Evolutionary conservation across 208 protist genomes (phyloP).

Genomic region (Acanthamoeba castellanii): DNA sequence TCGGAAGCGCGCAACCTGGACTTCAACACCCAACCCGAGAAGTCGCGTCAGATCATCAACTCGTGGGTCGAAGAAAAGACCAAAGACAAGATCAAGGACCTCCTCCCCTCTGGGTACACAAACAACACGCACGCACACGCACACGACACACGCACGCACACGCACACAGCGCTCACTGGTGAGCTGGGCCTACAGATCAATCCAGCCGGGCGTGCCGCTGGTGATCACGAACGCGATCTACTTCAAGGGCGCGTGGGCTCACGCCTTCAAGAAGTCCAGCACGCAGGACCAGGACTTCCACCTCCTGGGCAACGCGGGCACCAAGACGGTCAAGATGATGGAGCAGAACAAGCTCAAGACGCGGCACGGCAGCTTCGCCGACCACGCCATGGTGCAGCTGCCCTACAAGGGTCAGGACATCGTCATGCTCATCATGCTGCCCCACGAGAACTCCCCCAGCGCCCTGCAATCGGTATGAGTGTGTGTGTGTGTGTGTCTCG

Average conservation of each 20-base stretch:
- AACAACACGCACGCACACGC: too few species aligned
- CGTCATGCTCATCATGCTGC: background rate
- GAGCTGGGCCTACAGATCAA: too few species aligned
- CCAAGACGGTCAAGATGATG: background rate
- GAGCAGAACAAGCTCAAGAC: background rate
- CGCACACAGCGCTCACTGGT: too few species aligned
- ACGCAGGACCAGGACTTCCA: background rate
- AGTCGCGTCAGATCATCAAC: slow-evolving; percentile 18
- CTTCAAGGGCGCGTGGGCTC: background rate
- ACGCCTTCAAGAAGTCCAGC: background rate
- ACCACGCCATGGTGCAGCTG: background rate
- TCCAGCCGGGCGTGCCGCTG: background rate
- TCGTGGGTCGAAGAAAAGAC: slow-evolving; percentile 17
- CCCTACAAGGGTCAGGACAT: background rate
- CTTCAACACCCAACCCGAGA: background rate
- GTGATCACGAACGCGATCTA: slow-evolving; percentile 52
- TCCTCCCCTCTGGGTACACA: background rate
- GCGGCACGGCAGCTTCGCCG: background rate
- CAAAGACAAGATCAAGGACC: slow-evolving; percentile 30
- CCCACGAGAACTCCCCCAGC: background rate
- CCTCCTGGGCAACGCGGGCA: background rate
- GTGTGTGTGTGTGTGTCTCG: too few species aligned
- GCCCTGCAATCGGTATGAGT: background rate
- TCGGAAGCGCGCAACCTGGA: slow-evolving; percentile 2
- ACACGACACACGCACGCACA: too few species aligned